Evolutionary conservation across 257 asterid genomes (phyloP), one percentile per base, ranked within the genome.

Genomic region (Rhazya stricta): DNA sequence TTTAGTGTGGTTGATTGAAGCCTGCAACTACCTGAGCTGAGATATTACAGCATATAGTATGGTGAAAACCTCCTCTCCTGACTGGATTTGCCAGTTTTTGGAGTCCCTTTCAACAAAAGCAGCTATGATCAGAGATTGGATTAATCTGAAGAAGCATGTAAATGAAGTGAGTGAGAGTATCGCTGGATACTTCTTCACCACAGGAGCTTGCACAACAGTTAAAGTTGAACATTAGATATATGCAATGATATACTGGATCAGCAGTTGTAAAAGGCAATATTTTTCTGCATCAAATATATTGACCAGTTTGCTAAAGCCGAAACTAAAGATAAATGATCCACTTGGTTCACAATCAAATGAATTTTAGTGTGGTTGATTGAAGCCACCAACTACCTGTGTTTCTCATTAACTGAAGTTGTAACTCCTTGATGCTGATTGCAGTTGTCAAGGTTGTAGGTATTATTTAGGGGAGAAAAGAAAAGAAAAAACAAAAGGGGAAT

Each of bases 141-240:
- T 79, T 68, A 91, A 84, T 77, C 98, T 93, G 68, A 91, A 91
- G 87, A 91, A 89, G 87, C 89, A 88, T 46, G 96, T 91, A 76
- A 93, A 91, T 39, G 97, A 88, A 62, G 96, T 91, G 58, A 93
- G 88, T 69, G 98, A 89, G 63, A 93, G 94, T 72, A 89, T 91
- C 27, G 98, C 96, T 62, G 98, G 98, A 74, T 93, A 93, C 83
- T 89, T 88, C 88, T 88, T 89, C 71, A 91, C 81, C 75, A 91
- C 84, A 6, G 98, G 98, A 58, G 91, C 93, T 96, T 90, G 96
- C 83, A 86, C 42, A 67, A 63, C 21, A 57, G 48, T 69, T 54
- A 12, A 36, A 46, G 23, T 30, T n/a, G 7, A 10, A n/a, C 29
- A 43, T 66, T 41, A 72, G 69, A 18, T 43, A 3, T 9, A 10